Percentiles rank a stretch among this genome's conserved stretches.
These are phyloP conservation scores for Bonia amplexicaulis DNA, from an alignment of 176 grass and related monocot species.

Conservation along the genomic window DNA sequence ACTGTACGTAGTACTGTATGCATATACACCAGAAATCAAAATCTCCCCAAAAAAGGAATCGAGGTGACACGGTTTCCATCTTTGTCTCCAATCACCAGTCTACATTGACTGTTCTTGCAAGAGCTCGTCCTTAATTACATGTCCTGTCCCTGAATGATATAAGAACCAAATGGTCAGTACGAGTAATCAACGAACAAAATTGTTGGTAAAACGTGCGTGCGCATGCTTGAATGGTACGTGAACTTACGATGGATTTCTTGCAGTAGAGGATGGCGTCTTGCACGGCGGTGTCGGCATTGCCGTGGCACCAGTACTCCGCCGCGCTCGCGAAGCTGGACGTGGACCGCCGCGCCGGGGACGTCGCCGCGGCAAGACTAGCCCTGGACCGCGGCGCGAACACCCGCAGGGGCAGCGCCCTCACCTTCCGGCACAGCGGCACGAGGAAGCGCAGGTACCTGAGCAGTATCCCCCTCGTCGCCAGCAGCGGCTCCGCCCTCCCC, in stretches of 20 bases:
- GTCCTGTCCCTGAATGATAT: conserved; percentile 19
- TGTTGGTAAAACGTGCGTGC: neutral
- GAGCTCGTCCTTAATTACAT: neutral
- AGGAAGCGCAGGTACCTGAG: conserved; percentile 74
- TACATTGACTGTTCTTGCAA: neutral
- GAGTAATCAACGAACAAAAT: neutral
- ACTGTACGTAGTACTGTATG: conserved; percentile 16
- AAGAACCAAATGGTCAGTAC: neutral
- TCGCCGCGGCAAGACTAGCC: neutral
- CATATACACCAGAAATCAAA: conserved; percentile 20
- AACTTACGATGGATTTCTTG: conserved; percentile 70
- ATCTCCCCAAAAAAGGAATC: neutral
- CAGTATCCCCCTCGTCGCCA: conserved; percentile 63
- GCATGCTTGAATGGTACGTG: neutral
- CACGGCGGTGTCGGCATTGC: conserved; percentile 74
- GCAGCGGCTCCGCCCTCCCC: conserved; percentile 20
- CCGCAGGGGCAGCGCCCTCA: conserved; percentile 40
- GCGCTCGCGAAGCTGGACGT: conserved; percentile 30
- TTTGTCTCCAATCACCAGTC: neutral
- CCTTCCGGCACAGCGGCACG: conserved; percentile 70
- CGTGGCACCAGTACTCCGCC: conserved; percentile 59
- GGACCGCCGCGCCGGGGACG: conserved; percentile 21
- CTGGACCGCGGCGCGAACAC: conserved; percentile 10
- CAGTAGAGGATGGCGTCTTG: conserved; percentile 89
- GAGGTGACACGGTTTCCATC: neutral